These are phyloP conservation scores for Urochloa ruziziensis DNA, from an alignment of 176 grass and related monocot species.

Conservation along the genomic window DNA sequence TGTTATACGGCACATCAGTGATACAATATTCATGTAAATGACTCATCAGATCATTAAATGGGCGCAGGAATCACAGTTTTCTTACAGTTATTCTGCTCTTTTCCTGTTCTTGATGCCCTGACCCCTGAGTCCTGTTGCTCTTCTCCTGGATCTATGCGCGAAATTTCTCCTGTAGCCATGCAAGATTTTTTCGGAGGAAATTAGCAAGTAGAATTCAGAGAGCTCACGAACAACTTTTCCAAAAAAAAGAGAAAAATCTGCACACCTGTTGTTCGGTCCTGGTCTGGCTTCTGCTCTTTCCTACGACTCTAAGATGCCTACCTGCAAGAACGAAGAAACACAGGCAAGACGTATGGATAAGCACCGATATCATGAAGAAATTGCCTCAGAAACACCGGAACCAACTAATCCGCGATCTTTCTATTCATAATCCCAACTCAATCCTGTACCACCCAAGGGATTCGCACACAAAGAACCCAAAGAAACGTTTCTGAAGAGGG, in stretches of 20 bases:
- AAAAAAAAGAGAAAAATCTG: neutral
- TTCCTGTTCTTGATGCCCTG: neutral
- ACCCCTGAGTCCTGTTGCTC: neutral
- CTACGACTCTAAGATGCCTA: neutral
- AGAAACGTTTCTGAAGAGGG: neutral
- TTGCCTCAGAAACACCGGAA: neutral
- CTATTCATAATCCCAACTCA: neutral
- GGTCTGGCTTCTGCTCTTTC: neutral
- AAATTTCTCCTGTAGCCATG: neutral
- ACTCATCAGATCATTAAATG: neutral
- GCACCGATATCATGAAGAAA: neutral
- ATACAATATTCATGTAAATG: slow-evolving; percentile 14
- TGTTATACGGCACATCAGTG: neutral
- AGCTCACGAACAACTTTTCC: neutral
- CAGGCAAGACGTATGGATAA: neutral
- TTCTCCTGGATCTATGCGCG: neutral
- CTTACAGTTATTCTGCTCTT: slow-evolving; percentile 8
- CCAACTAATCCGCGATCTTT: neutral
- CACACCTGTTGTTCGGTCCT: neutral
- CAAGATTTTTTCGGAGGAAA: neutral
- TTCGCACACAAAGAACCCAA: neutral
- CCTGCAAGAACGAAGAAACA: neutral
- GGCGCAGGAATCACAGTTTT: neutral
- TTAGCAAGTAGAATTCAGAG: neutral
- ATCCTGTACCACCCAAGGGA: neutral